Base-by-base conservation (phyloP, 192 early-diverging fungal species). In the Oehlia diaphana region DNA sequence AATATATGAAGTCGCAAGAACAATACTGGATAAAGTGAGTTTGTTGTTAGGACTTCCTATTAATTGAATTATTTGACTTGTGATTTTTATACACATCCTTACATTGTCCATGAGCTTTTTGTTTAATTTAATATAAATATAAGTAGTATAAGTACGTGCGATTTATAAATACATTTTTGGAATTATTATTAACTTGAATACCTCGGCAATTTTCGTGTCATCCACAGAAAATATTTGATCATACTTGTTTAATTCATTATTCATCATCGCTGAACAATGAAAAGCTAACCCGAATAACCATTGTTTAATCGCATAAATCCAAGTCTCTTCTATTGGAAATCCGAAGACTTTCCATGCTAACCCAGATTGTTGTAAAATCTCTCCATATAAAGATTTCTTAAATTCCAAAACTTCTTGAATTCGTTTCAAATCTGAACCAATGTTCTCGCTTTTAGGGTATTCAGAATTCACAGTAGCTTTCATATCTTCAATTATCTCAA, bases 401-500 rank as follows among this genome's bases (percentile, higher is more conserved):
- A 58, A 58, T 49, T 73, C 47, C 26, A 73, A 58, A 58, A 73
- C 28, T 58, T 73, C 72, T 73, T 50, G n/a, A 58, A 33, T 21
- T 73, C 31, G 44, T 61, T 73, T 23, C 26, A 73, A 21, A 26
- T 13, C 47, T 50, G 23, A 73, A 23, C 21, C 26, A 53, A 73
- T 26, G 26, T 73, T 47, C 19, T 53, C 47, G 14, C 23, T 73
- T 73, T 73, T 42, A 33, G 72, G 49, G 23, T 33, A 73, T 73
- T 73, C 72, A 31, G 50, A 73, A 58, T 53, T 73, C 4, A 58
- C 50, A 9, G 49, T 35, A 39, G 47, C 47, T 73, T 73, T 73
- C 72, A 73, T 73, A 37, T 73, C 72, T 73, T 73, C 72, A 58
- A 73, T 47, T 23, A 73, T 73, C 49, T 73, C 72, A 21, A 73